A percentile compares a stretch with the other conserved stretches of the same genome.
Evolutionary conservation across 768 basidiomycete species (phyloP).

Genomic region (Psilocybe cubensis): DNA sequence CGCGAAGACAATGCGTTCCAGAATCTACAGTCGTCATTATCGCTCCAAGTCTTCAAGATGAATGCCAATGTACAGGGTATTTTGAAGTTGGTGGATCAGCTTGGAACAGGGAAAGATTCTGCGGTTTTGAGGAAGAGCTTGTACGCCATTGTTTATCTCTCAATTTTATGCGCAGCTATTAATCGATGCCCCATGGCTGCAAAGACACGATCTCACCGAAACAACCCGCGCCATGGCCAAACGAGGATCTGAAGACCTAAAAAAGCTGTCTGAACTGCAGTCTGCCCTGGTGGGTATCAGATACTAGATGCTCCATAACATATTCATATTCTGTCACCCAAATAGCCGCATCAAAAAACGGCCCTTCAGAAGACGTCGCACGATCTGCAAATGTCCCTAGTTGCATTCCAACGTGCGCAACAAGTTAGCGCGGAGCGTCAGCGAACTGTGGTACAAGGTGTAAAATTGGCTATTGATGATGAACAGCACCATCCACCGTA

Average conservation of each 20-base stretch:
- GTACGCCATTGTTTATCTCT: constrained; percentile 46
- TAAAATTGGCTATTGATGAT: constrained; percentile 84
- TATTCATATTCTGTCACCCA: background rate
- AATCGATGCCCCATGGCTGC: background rate
- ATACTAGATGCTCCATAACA: background rate
- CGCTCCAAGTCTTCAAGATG: constrained; percentile 98
- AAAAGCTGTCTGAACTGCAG: constrained; percentile 80
- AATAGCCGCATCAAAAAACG: constrained; percentile 79
- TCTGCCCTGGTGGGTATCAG: constrained; percentile 51
- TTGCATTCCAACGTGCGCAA: constrained; percentile 91
- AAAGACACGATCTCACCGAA: constrained; percentile 92
- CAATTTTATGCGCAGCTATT: background rate
- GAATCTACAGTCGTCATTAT: constrained; percentile 76
- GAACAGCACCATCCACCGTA: constrained; percentile 44
- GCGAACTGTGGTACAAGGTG: constrained; percentile 84
- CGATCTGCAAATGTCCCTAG: constrained; percentile 88
- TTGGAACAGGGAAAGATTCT: constrained; percentile 85
- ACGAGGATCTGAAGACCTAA: constrained; percentile 90
- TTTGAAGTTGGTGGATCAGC: constrained; percentile 92
- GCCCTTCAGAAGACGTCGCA: constrained; percentile 91
- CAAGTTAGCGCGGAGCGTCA: constrained; percentile 90
- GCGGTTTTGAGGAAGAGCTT: constrained; percentile 79
- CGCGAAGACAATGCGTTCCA: constrained; percentile 77
- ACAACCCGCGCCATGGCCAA: constrained; percentile 95
- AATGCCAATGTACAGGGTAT: constrained; percentile 97